Conservation (phyloP, 2,329 filamentous ascomycete genomes). For the Scytalidium lignicola region DNA sequence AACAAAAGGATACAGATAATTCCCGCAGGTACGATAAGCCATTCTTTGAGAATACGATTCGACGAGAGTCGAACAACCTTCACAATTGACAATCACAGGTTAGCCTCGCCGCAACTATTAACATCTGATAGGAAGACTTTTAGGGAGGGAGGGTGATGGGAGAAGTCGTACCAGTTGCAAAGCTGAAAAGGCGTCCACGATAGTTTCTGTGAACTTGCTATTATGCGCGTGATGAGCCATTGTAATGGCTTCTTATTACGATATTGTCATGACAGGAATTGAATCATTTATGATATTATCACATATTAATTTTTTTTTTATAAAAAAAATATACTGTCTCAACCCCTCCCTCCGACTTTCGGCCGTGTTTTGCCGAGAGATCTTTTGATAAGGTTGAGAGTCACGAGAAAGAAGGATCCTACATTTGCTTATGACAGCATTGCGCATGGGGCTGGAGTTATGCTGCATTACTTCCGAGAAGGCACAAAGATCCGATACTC, state of each 20-base stretch:
- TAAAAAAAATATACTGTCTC: not conserved
- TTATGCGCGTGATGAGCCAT: not conserved
- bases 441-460: too few species aligned
- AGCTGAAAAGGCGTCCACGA: not conserved
- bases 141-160: not conserved
- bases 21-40: slow-evolving; percentile 46
- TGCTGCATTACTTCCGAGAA: too few species aligned
- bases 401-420: too few species aligned
- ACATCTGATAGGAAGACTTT: too few species aligned
- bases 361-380: not conserved
- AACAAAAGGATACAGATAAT: slow-evolving; percentile 32
- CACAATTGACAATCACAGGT: not conserved
- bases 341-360: not conserved
- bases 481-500: too few species aligned
- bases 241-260: not conserved
- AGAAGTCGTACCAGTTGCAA: slow-evolving; percentile 1
- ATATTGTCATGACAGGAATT: not conserved
- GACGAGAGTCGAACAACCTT: slow-evolving; percentile 25
- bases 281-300: not conserved
- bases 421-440: too few species aligned
- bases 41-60: slow-evolving; percentile 31
- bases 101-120: not conserved
- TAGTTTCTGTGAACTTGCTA: not conserved
- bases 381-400: too few species aligned
- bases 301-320: not conserved